A percentile compares a stretch with the other conserved stretches of the same genome.
These are phyloP conservation scores for Leccinum sublutescens DNA, from an alignment of 768 basidiomycete species.

Conservation along the genomic window DNA sequence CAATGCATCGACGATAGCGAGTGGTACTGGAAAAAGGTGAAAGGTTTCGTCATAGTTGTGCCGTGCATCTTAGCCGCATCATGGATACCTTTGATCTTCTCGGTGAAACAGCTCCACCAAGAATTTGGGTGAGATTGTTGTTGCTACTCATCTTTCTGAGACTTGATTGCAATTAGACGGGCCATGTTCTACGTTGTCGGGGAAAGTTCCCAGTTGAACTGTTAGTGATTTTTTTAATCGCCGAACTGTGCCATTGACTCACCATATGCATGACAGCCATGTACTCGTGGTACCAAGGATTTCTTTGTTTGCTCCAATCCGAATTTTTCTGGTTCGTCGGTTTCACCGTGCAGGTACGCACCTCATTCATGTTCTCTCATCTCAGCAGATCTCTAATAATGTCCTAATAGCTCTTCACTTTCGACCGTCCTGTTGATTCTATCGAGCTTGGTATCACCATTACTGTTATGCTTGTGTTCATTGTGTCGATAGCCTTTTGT, in stretches of 20 bases:
- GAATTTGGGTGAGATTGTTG: slow-evolving; percentile 71
- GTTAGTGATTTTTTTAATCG: slow-evolving; percentile 39
- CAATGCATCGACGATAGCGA: slow-evolving; percentile 50
- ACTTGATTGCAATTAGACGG: slow-evolving; percentile 51
- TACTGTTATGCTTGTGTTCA: slow-evolving; percentile 72
- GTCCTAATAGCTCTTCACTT: slow-evolving; percentile 64
- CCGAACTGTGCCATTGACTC: neutral
- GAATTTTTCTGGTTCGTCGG: slow-evolving; percentile 61
- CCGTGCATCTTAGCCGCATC: slow-evolving; percentile 67
- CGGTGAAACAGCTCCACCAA: slow-evolving; percentile 64
- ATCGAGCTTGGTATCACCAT: slow-evolving; percentile 82
- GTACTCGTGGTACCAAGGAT: slow-evolving; percentile 76
- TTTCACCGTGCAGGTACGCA: slow-evolving; percentile 76
- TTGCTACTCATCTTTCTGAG: neutral
- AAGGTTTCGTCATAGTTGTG: slow-evolving; percentile 68
- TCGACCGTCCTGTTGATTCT: slow-evolving; percentile 60
- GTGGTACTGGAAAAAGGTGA: slow-evolving; percentile 57
- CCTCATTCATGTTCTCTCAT: neutral
- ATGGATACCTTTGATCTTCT: slow-evolving; percentile 69
- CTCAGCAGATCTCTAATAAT: neutral
- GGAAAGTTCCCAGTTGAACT: slow-evolving; percentile 82
- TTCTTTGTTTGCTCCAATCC: too few species aligned
- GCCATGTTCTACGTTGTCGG: slow-evolving; percentile 89
- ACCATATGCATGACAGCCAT: slow-evolving; percentile 50
- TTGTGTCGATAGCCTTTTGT: slow-evolving; percentile 61